Evolutionary conservation across 805 yeast species (phyloP).

Genomic region (Candida taoyuanica): DNA sequence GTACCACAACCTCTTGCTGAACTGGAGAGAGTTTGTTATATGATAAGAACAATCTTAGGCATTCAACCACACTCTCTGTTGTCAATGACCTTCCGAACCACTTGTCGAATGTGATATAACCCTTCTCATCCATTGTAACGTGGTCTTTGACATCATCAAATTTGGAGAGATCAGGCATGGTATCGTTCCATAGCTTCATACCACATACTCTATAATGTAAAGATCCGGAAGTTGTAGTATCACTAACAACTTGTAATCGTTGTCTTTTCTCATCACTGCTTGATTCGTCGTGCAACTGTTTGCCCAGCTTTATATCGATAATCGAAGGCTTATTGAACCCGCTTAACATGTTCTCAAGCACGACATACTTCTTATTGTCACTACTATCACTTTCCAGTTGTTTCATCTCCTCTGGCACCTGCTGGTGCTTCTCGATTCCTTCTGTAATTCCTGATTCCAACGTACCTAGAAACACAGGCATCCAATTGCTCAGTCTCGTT

Average conservation of each 20-base stretch:
- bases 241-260: slow-evolving; percentile 61
- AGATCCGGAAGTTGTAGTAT: slow-evolving; percentile 74
- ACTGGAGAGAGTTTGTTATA: slow-evolving; percentile 30
- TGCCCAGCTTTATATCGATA: slow-evolving; percentile 81
- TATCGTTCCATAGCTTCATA: slow-evolving; percentile 50
- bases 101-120: slow-evolving; percentile 56
- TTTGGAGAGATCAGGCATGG: slow-evolving; percentile 12
- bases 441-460: slow-evolving; percentile 42
- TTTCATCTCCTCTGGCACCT: slow-evolving; percentile 22
- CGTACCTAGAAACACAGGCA: slow-evolving; percentile 62
- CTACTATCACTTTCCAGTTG: slow-evolving; percentile 2
- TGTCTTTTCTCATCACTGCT: slow-evolving; percentile 55
- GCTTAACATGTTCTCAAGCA: slow-evolving; percentile 63
- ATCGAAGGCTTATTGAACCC: slow-evolving; percentile 66
- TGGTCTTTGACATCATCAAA: slow-evolving; percentile 15
- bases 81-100: slow-evolving; percentile 63
- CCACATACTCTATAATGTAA: slow-evolving; percentile 82
- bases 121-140: slow-evolving; percentile 28
- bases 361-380: slow-evolving; percentile 41
- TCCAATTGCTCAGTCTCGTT: slow-evolving; percentile 47
- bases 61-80: slow-evolving; percentile 37
- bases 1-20: slow-evolving; percentile 36
- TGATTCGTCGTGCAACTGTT: slow-evolving; percentile 57
- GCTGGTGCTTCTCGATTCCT: slow-evolving; percentile 21
- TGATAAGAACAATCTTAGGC: slow-evolving; percentile 43